Percentiles rank a stretch among this genome's conserved stretches.
Evolutionary conservation across 257 asterid genomes (phyloP).

Genomic region (Fraxinus pennsylvanica): DNA sequence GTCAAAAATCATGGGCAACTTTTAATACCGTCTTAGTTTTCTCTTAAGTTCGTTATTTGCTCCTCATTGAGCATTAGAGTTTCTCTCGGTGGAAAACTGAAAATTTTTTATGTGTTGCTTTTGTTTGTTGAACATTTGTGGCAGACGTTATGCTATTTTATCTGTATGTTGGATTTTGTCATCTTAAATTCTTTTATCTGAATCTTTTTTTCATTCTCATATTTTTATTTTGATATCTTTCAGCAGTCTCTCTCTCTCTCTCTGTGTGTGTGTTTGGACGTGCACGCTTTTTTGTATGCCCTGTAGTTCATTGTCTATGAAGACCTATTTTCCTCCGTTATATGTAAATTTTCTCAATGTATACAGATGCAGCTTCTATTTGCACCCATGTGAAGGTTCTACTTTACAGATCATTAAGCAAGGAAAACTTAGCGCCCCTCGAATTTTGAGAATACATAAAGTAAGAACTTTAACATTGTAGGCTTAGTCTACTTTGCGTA

Average conservation of each 20-base stretch:
- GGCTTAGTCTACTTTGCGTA: too few relatives aligned
- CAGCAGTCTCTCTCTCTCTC: background rate
- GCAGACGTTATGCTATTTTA: too few relatives aligned
- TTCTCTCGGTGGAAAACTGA: conserved; percentile 2
- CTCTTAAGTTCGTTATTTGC: background rate
- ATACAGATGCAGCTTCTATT: conserved; percentile 94
- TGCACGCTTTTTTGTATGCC: background rate
- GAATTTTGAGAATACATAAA: conserved; percentile 95
- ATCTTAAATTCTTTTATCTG: too few relatives aligned
- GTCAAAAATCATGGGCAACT: conserved; percentile 6
- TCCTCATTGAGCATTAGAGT: conserved; percentile 13
- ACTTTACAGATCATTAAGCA: conserved; percentile 78
- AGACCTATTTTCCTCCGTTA: conserved; percentile 6
- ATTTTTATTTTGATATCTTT: background rate
- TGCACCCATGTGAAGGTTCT: conserved; percentile 93
- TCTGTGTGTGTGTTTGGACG: background rate
- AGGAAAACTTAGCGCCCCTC: conserved; percentile 98
- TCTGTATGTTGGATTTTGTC: too few relatives aligned
- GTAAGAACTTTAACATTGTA: conserved; percentile 42
- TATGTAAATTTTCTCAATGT: conserved; percentile 23
- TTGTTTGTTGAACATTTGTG: too few relatives aligned
- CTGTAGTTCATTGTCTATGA: background rate
- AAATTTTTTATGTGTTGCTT: background rate
- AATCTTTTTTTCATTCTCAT: too few relatives aligned
- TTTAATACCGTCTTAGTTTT: conserved; percentile 11